Evolutionary conservation across 805 yeast genomes (phyloP).

Genomic region (Candida morakotiae): DNA sequence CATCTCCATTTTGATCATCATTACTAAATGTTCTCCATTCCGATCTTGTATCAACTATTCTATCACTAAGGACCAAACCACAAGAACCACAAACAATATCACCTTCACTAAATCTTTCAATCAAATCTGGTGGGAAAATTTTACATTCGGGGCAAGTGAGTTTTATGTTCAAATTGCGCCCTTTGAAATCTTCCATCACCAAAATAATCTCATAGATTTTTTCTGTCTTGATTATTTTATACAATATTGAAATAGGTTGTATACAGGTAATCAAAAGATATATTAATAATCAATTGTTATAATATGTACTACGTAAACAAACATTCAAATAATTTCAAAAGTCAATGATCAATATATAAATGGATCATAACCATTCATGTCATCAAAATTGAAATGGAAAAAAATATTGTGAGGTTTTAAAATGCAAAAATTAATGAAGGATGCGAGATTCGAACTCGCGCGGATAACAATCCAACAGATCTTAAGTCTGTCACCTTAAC

Average conservation of each 20-base stretch:
- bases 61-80: conserved; percentile 88
- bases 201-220: too few relatives aligned
- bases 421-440: conserved; percentile 42
- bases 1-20: conserved; percentile 97
- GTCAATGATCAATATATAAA: too few relatives aligned
- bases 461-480: conserved; percentile 42
- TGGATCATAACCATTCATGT: too few relatives aligned
- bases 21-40: conserved; percentile 99
- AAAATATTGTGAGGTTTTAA: too few relatives aligned
- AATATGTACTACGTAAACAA: too few relatives aligned
- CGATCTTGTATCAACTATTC: conserved; percentile 90
- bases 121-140: conserved; percentile 90
- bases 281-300: too few relatives aligned
- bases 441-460: conserved; percentile 54
- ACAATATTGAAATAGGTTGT: too few relatives aligned
- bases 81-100: conserved; percentile 98
- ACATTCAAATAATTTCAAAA: too few relatives aligned
- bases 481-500: conserved; percentile 9
- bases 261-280: too few relatives aligned
- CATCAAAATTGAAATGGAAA: too few relatives aligned
- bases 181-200: conserved; percentile 32
- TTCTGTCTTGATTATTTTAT: too few relatives aligned
- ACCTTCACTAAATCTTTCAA: conserved; percentile 94
- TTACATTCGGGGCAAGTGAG: conserved; percentile 95
- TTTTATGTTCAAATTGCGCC: conserved; percentile 84